phyloP scores from a whole-genome alignment of 768 basidiomycete genomes.

The Leccinum incarnatum region DNA sequence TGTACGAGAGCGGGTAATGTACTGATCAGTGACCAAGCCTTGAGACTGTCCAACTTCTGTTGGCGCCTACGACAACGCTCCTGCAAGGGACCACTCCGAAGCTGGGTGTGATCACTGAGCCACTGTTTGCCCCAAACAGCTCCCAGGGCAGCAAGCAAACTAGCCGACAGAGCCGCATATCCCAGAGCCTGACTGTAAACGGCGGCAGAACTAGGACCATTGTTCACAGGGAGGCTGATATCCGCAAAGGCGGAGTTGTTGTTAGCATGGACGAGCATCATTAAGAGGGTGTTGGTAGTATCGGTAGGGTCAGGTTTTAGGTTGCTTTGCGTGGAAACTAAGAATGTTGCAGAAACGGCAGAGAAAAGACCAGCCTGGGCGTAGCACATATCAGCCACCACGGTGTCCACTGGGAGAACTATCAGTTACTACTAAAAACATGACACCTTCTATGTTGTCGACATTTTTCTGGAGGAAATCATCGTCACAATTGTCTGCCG shows the following conservation, averaged over 20 bases:
- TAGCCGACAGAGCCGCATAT: constrained; percentile 21
- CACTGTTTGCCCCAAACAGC: constrained; percentile 20
- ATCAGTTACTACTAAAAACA: neutral
- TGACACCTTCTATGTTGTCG: constrained; percentile 1
- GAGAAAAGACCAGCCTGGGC: constrained; percentile 42
- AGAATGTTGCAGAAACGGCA: constrained; percentile 38
- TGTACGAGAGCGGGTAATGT: constrained; percentile 18
- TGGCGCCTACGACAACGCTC: constrained; percentile 17
- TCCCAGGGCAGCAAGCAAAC: constrained; percentile 22
- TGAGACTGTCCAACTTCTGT: constrained; percentile 17
- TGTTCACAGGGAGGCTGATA: constrained; percentile 11
- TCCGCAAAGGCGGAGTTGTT: constrained; percentile 11
- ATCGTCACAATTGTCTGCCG: neutral
- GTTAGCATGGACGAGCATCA: constrained; percentile 12
- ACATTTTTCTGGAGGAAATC: neutral
- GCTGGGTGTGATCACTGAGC: constrained; percentile 7
- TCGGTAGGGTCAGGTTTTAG: constrained; percentile 32
- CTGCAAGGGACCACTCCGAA: constrained; percentile 11
- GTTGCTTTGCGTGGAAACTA: constrained; percentile 34
- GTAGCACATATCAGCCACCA: neutral
- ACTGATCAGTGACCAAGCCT: constrained; percentile 12
- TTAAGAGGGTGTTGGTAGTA: constrained; percentile 28
- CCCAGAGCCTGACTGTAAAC: constrained; percentile 19
- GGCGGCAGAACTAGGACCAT: constrained; percentile 14
- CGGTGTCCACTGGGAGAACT: neutral